A percentile compares a stretch with the other conserved stretches of the same genome.
Conservation (phyloP, 2,329 filamentous ascomycete species). For the Fusarium protoensiforme region DNA sequence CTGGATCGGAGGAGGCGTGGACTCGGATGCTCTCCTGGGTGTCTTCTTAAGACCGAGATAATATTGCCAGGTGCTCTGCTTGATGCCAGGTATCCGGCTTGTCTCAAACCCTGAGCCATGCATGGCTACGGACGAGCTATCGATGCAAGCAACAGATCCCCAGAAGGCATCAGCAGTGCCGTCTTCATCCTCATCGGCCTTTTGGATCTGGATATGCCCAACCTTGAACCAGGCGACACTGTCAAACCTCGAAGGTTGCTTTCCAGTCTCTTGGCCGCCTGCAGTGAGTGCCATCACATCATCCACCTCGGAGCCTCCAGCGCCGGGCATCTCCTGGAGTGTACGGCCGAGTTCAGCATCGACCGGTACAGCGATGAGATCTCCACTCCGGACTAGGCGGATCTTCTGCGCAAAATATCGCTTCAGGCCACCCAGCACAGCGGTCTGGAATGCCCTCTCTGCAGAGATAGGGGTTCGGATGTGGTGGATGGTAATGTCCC, state of each 20-base stretch:
- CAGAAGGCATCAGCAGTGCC: conserved; percentile 76
- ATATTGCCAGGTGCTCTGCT: conserved; percentile 85
- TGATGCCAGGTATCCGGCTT: conserved; percentile 80
- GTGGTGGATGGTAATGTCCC: conserved; percentile 88
- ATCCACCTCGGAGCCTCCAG: conserved; percentile 75
- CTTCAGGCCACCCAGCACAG: conserved; percentile 87
- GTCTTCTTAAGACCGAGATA: conserved; percentile 83
- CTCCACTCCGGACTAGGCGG: conserved; percentile 85
- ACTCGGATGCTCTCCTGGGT: conserved; percentile 59
- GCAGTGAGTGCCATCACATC: conserved; percentile 71
- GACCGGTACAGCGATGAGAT: conserved; percentile 88
- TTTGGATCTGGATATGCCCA: conserved; percentile 73
- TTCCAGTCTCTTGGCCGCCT: conserved; percentile 42
- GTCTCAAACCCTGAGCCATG: conserved; percentile 91
- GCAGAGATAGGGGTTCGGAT: conserved; percentile 90
- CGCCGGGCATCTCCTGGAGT: conserved; percentile 76
- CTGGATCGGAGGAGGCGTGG: conserved; percentile 53
- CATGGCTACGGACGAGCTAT: conserved; percentile 87
- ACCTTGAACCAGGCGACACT: conserved; percentile 94
- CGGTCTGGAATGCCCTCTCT: conserved; percentile 85
- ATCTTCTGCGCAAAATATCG: conserved; percentile 86
- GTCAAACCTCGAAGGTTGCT: conserved; percentile 54
- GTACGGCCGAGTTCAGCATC: conserved; percentile 86
- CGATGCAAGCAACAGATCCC: conserved; percentile 88
- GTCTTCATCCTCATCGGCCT: conserved; percentile 65